Evolutionary conservation across 2,329 filamentous ascomycete species (phyloP).

Genomic region (Fusarium falciforme): DNA sequence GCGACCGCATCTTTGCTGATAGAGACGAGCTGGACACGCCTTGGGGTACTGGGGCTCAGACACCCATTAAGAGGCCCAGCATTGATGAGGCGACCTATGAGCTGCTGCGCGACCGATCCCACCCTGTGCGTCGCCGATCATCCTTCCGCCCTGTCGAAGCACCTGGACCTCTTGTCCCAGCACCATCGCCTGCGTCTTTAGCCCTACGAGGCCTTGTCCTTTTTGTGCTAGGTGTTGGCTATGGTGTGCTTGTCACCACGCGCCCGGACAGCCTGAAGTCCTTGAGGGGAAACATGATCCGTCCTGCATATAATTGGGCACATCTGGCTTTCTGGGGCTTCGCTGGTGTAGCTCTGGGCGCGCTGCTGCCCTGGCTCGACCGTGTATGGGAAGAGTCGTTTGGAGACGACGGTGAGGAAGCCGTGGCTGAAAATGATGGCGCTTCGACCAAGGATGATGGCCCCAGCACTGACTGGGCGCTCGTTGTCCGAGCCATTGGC

Average conservation of each 20-base stretch:
- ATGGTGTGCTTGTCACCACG: conserved; percentile 80
- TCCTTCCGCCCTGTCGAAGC: conserved; percentile 47
- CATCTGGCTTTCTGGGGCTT: conserved; percentile 87
- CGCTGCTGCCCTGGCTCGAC: conserved; percentile 87
- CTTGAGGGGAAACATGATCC: conserved; percentile 62
- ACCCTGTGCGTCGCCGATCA: conserved; percentile 49
- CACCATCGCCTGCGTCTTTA: conserved; percentile 58
- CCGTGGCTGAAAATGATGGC: conserved; percentile 44
- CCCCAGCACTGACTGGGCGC: conserved; percentile 77
- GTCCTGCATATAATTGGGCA: conserved; percentile 63
- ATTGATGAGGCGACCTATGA: conserved; percentile 59
- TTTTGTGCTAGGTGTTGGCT: conserved; percentile 83
- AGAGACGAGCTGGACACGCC: conserved; percentile 73
- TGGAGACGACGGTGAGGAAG: conserved; percentile 50
- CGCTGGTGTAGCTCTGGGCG: conserved; percentile 81
- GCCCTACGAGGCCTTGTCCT: conserved; percentile 71
- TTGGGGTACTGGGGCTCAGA: conserved; percentile 82
- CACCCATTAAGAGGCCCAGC: conserved; percentile 63
- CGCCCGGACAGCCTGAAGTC: conserved; percentile 71
- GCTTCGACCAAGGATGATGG: conserved; percentile 46
- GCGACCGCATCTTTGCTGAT: conserved; percentile 55
- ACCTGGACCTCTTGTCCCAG: conserved; percentile 42
- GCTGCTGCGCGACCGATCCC: conserved; percentile 56
- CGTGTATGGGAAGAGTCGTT: conserved; percentile 73
- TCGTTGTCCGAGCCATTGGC: conserved; percentile 68